These are phyloP conservation scores for Acmispon strigosus DNA, from an alignment of 306 rosid species.

Conservation along the genomic window DNA sequence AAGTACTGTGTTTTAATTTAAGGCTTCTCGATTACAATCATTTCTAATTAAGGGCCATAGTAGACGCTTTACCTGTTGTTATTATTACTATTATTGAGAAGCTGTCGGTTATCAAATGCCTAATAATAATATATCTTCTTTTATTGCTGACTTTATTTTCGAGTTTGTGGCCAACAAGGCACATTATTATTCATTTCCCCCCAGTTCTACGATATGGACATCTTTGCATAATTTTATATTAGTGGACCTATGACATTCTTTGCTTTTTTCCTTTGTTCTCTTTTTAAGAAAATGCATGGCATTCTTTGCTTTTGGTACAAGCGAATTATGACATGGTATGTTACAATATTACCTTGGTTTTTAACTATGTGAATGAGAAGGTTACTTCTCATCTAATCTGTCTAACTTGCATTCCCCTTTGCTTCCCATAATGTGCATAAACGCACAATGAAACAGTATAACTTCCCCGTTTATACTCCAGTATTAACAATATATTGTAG, in stretches of 20 bases:
- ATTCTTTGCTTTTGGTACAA: slow-evolving; percentile 10
- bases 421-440: not conserved
- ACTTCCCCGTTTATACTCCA: not conserved
- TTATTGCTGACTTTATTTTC: not conserved
- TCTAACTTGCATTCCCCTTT: not conserved
- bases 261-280: not conserved
- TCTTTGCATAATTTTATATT: not conserved
- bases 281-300: not conserved
- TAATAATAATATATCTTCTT: not conserved
- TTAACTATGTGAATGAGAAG: not conserved
- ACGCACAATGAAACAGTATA: not conserved
- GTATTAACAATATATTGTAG: no score
- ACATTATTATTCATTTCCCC: not conserved
- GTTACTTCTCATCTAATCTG: not conserved
- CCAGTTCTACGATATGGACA: not conserved
- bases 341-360: not conserved
- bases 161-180: not conserved
- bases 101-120: not conserved
- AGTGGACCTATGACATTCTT: not conserved
- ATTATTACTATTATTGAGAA: not conserved
- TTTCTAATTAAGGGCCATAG: not conserved
- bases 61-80: not conserved
- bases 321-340: not conserved
- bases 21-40: no score
- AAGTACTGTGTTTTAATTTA: no score